Percentiles rank a stretch among this genome's conserved stretches.
Evolutionary conservation across 2,329 filamentous ascomycete genomes (phyloP).

Genomic region (Claviceps cyperi): DNA sequence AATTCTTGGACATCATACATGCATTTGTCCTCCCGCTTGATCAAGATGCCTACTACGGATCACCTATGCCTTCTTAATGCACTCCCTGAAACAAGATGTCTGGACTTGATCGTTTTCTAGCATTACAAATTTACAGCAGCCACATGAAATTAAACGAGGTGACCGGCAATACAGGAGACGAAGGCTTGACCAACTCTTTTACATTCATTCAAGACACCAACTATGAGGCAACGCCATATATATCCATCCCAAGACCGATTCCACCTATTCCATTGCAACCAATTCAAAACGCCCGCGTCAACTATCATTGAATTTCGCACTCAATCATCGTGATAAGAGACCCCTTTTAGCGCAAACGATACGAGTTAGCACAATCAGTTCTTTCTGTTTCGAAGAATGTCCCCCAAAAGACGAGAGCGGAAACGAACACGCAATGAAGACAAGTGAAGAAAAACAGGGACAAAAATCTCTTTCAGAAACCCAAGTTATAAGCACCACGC

Average conservation of each 20-base stretch:
- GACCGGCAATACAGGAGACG: not conserved
- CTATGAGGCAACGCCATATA: not conserved
- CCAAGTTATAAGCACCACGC: slow-evolving; percentile 31
- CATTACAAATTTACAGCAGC: too few species aligned
- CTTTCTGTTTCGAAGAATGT: not conserved
- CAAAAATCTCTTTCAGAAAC: slow-evolving; percentile 27
- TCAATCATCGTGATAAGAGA: not conserved
- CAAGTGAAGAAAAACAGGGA: not conserved
- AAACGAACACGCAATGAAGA: not conserved
- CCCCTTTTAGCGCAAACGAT: not conserved
- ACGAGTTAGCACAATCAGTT: not conserved
- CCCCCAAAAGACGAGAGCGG: not conserved
- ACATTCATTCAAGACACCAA: too few species aligned
- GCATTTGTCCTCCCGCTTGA: too few species aligned
- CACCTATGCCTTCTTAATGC: too few species aligned
- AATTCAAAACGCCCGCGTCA: not conserved
- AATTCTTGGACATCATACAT: too few species aligned
- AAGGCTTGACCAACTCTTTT: too few species aligned
- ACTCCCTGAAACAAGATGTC: too few species aligned
- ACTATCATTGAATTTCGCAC: too few species aligned
- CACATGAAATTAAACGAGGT: not conserved
- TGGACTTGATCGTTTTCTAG: too few species aligned
- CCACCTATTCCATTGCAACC: not conserved
- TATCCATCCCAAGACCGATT: not conserved
- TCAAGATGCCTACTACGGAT: too few species aligned